phyloP scores from a whole-genome alignment of 2,329 filamentous ascomycete species.

The Alternaria longipes region DNA sequence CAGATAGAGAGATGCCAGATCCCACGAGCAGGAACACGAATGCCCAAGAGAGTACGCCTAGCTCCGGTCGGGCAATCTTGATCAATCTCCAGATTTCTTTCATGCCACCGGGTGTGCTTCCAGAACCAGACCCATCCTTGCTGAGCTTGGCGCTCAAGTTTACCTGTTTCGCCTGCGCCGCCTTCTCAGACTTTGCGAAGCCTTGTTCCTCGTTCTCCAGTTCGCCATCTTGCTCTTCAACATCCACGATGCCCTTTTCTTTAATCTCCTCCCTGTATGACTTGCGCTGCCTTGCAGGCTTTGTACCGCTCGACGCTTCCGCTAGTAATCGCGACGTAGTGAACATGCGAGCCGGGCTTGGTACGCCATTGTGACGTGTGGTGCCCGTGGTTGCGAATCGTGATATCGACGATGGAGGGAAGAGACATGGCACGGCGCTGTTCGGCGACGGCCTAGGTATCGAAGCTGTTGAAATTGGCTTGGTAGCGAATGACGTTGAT shows the following conservation, averaged over 20 bases:
- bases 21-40: conserved; percentile 88
- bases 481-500: conserved; percentile 30
- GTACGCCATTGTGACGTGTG: conserved; percentile 38
- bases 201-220: conserved; percentile 67
- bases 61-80: conserved; percentile 87
- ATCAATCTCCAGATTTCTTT: conserved; percentile 86
- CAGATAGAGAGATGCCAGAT: conserved; percentile 92
- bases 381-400: conserved; percentile 30
- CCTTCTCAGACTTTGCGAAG: conserved; percentile 81
- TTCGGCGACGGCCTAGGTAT: conserved; percentile 6
- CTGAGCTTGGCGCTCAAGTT: conserved; percentile 88
- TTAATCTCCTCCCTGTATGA: conserved; percentile 53
- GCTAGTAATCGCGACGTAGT: conserved; percentile 37
- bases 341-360: conserved; percentile 40
- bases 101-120: conserved; percentile 63
- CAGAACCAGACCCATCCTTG: conserved; percentile 71
- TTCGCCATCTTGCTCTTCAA: conserved; percentile 53
- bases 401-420: conserved; percentile 20
- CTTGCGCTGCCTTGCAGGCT: conserved; percentile 32
- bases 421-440: conserved; percentile 19
- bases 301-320: conserved; percentile 33
- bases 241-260: conserved; percentile 45
- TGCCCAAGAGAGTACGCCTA: conserved; percentile 79
- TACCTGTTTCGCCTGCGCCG: conserved; percentile 84
- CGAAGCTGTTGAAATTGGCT: conserved; percentile 8